Evolutionary conservation across 306 rosid species (phyloP), one percentile per base, ranked within the genome.

Genomic region (Prunus padus): DNA sequence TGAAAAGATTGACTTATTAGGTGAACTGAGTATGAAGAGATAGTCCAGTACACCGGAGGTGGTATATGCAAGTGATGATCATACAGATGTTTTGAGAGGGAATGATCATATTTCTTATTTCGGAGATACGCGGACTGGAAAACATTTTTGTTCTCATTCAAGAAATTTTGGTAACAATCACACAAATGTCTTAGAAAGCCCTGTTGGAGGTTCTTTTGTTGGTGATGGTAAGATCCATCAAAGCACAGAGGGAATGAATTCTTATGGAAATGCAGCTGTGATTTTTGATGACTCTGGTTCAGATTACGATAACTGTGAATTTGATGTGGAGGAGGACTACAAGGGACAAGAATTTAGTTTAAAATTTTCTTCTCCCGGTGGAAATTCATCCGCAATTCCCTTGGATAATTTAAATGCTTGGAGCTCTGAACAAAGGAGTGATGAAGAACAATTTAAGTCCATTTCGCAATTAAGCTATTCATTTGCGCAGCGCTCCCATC

Each of bases 201-300:
- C 75, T 65, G 78, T 11, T 42, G 88, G 79, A 65, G 79, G 82
- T 73, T 74, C 77, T 72, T 88, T 74, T 85, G 81, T 80, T 72
- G 65, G 75, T 23, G 87, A 84, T 85, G 84, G 81, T 75, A 87
- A 73, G 73, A 72, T 72, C 4, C 59, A n/a, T 47, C 57, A 74
- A 46, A 81, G 69, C 76, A 73, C 74, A 59, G 55, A 26, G 73
- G 86, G 80, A 76, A 76, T 72, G 20, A 73, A 69, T 83, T 83
- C 86, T 56, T 67, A 80, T 66, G 87, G 79, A 67, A 75, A 85
- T 72, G 69, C 86, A 75, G 31, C 89, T 56, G 76, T 77, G 73
- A 81, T 76, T 44, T 95, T 92, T 80, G 99, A 95, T 65, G 91
- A 92, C 78, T 90, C 83, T 26, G 91, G 77, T 59, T 87, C 92